phyloP scores from a whole-genome alignment of 139 green algal species.

The Chlorella sorokiniana region DNA sequence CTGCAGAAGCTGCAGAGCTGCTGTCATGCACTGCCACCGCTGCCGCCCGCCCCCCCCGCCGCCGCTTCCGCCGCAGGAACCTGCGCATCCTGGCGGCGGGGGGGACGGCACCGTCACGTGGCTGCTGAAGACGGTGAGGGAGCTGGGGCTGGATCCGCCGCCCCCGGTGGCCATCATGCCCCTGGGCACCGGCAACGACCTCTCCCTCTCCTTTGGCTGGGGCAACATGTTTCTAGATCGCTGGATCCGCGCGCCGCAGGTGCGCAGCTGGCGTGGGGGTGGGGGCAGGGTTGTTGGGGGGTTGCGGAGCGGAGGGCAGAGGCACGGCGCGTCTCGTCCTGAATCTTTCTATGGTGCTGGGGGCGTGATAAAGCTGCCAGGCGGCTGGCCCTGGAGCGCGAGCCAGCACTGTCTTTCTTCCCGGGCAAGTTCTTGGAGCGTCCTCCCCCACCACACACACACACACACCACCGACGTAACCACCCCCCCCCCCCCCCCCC shows the following conservation, averaged over 20 bases:
- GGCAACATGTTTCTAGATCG: conserved; percentile 64
- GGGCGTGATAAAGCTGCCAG: no score
- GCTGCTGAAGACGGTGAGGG: conserved; percentile 73
- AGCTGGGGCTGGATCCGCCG: conserved; percentile 65
- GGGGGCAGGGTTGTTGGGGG: background rate
- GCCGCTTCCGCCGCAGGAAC: conserved; percentile 22
- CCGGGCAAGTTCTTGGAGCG: no score
- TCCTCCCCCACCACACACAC: background rate
- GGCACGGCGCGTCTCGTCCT: no score
- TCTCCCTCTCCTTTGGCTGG: conserved; percentile 80
- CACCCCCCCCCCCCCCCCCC: background rate
- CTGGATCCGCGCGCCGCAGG: conserved; percentile 55
- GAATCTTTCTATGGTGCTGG: no score
- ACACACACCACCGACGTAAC: background rate
- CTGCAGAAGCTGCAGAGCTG: background rate
- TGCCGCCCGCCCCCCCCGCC: background rate
- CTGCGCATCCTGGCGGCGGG: conserved; percentile 82
- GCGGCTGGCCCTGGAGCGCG: no score
- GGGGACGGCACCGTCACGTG: conserved; percentile 80
- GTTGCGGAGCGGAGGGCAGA: no score
- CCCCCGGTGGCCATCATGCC: conserved; percentile 84
- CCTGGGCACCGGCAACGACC: conserved; percentile 86
- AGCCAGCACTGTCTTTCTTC: no score
- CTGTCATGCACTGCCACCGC: background rate
- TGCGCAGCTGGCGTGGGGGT: background rate